These are phyloP conservation scores for Raffaelea ambrosiae DNA, from an alignment of 2,329 filamentous ascomycete genomes.

Conservation along the genomic window DNA sequence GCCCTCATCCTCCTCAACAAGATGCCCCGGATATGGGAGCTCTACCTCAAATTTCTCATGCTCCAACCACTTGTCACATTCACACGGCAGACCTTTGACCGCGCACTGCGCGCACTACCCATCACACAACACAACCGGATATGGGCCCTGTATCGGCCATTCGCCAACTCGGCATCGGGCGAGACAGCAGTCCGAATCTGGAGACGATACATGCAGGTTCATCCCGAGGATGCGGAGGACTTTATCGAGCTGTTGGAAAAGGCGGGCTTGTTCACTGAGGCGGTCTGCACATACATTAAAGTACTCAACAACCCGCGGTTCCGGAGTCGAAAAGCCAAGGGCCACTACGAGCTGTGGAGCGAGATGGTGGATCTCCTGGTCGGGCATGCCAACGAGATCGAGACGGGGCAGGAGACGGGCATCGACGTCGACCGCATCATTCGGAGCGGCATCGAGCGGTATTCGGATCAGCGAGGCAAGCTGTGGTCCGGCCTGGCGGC, in stretches of 20 bases:
- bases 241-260: conserved; percentile 85
- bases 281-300: conserved; percentile 82
- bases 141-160: conserved; percentile 85
- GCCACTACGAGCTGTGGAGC: conserved; percentile 93
- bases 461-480: conserved; percentile 89
- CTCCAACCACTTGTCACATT: conserved; percentile 86
- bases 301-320: conserved; percentile 88
- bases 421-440: conserved; percentile 91
- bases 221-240: conserved; percentile 90
- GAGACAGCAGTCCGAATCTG: conserved; percentile 89
- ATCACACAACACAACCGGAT: conserved; percentile 93
- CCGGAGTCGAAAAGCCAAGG: conserved; percentile 86
- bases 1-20: conserved; percentile 93
- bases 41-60: conserved; percentile 87
- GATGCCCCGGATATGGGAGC: conserved; percentile 97
- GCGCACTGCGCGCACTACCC: conserved; percentile 81
- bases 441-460: conserved; percentile 80
- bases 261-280: conserved; percentile 79
- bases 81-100: conserved; percentile 82
- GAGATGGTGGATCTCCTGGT: conserved; percentile 96
- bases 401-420: conserved; percentile 69
- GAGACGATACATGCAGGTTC: conserved; percentile 93
- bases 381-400: conserved; percentile 77
- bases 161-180: conserved; percentile 84
- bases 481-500: conserved; percentile 91